These are phyloP conservation scores for Irpex sp. DNA, from an alignment of 1,284 basidiomycete species.

Conservation along the genomic window DNA sequence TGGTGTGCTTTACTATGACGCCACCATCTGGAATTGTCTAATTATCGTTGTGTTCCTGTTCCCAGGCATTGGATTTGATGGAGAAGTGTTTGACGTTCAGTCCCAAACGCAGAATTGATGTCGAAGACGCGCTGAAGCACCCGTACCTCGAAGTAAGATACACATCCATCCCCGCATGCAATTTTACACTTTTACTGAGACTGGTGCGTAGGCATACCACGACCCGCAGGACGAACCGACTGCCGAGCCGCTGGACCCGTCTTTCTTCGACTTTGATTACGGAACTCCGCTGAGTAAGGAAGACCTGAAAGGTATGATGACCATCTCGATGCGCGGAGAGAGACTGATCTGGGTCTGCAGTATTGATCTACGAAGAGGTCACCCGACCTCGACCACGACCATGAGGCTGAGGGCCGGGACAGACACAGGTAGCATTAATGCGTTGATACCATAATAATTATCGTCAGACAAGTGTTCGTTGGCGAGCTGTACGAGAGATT, in stretches of 20 bases:
- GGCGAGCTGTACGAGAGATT: not conserved
- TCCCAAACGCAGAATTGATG: conserved; percentile 87
- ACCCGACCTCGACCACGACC: conserved; percentile 23
- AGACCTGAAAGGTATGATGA: conserved; percentile 59
- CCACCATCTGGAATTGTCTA: not conserved
- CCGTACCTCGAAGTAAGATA: conserved; percentile 79
- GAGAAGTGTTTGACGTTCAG: conserved; percentile 91
- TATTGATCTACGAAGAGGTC: conserved; percentile 61
- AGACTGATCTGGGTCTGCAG: conserved; percentile 24
- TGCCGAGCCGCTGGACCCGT: conserved; percentile 76
- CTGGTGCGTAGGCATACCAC: conserved; percentile 70
- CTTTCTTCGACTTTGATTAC: conserved; percentile 89
- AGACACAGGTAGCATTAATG: not conserved
- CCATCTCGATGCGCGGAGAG: conserved; percentile 31
- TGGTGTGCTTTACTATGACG: conserved; percentile 33
- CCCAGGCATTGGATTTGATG: conserved; percentile 81
- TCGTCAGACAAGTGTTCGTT: not conserved
- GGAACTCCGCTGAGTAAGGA: conserved; percentile 67
- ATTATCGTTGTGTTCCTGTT: not conserved
- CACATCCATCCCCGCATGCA: not conserved
- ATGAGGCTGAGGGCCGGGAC: not conserved
- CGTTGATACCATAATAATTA: not conserved
- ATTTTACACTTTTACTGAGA: not conserved
- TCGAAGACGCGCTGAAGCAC: conserved; percentile 87
- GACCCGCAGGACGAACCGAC: conserved; percentile 87